Evolutionary conservation across 352 stramenopile species (phyloP), one percentile per base, ranked within the genome.

Genomic region (Pythium rishiriense): DNA sequence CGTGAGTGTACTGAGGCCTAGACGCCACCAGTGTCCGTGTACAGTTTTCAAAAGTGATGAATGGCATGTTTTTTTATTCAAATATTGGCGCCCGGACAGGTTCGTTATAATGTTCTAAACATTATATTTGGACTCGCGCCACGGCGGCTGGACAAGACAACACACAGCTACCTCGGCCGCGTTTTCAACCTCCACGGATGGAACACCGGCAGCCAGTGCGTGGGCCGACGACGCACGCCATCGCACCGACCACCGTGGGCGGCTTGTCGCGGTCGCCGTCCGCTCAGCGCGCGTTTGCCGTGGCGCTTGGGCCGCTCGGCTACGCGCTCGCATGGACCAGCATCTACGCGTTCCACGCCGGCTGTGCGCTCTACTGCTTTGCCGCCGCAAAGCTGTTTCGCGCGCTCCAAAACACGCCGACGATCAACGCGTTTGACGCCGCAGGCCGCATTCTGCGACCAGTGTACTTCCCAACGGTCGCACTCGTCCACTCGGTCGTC

Each of bases 351-450:
- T 22, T 61, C 26, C 54, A 61, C 26, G 41, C 54, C 12, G 28
- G n/a, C n/a, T 61, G 42, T 21, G 54, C 54, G 42, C 42, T 61
- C 17, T 52, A 61, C 54, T 61, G 54, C 42, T 52, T 61, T 19
- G 54, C 39, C 0, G 19, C 39, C 2, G 54, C 37, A 1, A 4
- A 17, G 8, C 39, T 59, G 2, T 49, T 59, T 15, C 21, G 24
- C 7, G 21, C 2, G 5, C 25, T 45, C 15, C 21, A 39, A 17
- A n/a, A 14, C n/a, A 50, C 37, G 12, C n/a, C 15, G 0, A 33
- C 24, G 5, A 22, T 45, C n/a, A 10, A 24, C 8, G 8, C 37
- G 11, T 49, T 59, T n/a, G 37, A 41, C 14, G 35, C 22, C 1
- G 47, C 39, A 28, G 25, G 21, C 2, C 19, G 26, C 25, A 57